A percentile compares a stretch with the other conserved stretches of the same genome.
Evolutionary conservation across 257 asterid species (phyloP).

Genomic region (Nicotiana obtusifolia): DNA sequence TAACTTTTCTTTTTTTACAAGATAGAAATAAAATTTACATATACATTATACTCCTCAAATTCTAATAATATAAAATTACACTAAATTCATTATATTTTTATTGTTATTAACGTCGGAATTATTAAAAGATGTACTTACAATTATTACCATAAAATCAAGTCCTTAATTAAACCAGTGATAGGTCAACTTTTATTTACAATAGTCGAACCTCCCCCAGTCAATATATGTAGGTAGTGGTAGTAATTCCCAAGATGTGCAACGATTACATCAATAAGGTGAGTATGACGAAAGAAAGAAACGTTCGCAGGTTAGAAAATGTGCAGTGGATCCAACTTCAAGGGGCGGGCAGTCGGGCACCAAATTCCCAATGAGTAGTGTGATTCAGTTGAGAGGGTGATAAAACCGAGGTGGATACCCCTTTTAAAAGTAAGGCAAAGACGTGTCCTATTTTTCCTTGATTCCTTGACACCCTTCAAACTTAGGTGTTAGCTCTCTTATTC

Average conservation of each 20-base stretch:
- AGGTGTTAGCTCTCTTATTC: constrained; percentile 14
- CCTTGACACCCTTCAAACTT: constrained; percentile 27
- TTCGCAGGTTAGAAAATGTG: not conserved
- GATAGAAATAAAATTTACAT: too few species aligned
- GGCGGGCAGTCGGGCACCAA: not conserved
- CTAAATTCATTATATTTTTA: too few species aligned
- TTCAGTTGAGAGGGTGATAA: not conserved
- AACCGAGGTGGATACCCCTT: constrained; percentile 6
- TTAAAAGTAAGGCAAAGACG: not conserved
- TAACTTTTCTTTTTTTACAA: too few species aligned
- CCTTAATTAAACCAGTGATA: not conserved
- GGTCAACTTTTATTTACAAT: not conserved
- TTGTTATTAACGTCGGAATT: too few species aligned
- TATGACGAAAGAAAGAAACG: not conserved
- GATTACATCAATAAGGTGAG: not conserved
- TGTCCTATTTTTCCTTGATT: constrained; percentile 23
- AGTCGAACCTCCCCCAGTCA: not conserved
- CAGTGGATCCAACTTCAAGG: not conserved
- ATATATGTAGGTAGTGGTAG: not conserved
- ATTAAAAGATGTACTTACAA: too few species aligned
- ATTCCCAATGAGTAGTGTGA: not conserved
- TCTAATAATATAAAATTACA: too few species aligned
- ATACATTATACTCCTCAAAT: too few species aligned
- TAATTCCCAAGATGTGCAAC: not conserved
- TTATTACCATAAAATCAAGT: too few species aligned